A percentile compares a stretch with the other conserved stretches of the same genome.
phyloP scores from a whole-genome alignment of 139 green algal species.

The Marvania coccoides region DNA sequence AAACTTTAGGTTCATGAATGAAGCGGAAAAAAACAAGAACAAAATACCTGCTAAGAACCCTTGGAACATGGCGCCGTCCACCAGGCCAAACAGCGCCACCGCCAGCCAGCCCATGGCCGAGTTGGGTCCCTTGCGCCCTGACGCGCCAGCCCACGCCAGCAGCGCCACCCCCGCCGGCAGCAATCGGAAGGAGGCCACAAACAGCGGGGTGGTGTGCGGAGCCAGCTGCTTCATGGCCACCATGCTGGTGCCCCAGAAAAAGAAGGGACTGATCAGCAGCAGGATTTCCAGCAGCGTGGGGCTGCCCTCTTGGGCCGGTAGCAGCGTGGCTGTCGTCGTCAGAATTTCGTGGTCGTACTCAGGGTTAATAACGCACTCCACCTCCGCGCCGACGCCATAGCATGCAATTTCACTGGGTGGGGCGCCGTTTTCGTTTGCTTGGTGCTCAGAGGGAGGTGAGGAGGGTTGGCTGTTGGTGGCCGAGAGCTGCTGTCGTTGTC shows the following conservation, averaged over 20 bases:
- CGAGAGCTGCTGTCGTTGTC: no score
- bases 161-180: slow-evolving; percentile 81
- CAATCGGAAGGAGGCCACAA: slow-evolving; percentile 81
- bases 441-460: no score
- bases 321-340: neutral
- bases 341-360: neutral
- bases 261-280: slow-evolving; percentile 88
- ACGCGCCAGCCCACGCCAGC: slow-evolving; percentile 64
- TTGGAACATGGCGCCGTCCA: slow-evolving; percentile 94
- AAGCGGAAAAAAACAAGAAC: neutral
- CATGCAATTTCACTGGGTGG: neutral
- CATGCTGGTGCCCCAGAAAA: slow-evolving; percentile 96
- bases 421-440: neutral
- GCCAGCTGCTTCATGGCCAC: slow-evolving; percentile 82
- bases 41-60: slow-evolving; percentile 24
- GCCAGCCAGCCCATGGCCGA: slow-evolving; percentile 66
- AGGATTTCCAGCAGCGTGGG: slow-evolving; percentile 9
- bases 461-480: no score
- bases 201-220: slow-evolving; percentile 73
- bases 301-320: slow-evolving; percentile 5
- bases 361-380: neutral
- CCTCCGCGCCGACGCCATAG: neutral
- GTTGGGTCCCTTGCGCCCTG: slow-evolving; percentile 55
- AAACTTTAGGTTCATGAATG: neutral
- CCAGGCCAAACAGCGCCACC: slow-evolving; percentile 76